Percentiles rank a stretch among this genome's conserved stretches.
These are phyloP conservation scores for Ogataea salicorniae DNA, from an alignment of 805 yeast species.

Conservation along the genomic window DNA sequence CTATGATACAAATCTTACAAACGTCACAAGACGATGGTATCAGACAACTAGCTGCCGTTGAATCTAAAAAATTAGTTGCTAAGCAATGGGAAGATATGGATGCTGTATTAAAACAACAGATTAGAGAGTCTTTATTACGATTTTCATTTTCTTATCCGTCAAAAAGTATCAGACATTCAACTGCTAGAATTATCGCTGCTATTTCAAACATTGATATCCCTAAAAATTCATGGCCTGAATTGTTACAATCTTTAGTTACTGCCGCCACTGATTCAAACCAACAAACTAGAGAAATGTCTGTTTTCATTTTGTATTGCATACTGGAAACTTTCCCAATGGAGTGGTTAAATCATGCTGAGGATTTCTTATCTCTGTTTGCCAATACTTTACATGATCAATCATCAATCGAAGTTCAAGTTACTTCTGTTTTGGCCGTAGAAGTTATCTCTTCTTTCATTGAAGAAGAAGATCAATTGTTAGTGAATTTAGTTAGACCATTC, in stretches of 20 bases:
- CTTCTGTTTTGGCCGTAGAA: constrained; percentile 77
- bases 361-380: constrained; percentile 67
- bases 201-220: constrained; percentile 76
- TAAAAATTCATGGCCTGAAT: constrained; percentile 62
- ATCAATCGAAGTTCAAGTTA: constrained; percentile 71
- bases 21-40: constrained; percentile 62
- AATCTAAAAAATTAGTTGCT: constrained; percentile 77
- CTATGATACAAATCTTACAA: constrained; percentile 77
- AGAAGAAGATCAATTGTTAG: constrained; percentile 44
- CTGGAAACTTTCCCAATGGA: constrained; percentile 65
- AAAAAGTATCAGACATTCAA: constrained; percentile 73
- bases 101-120: constrained; percentile 46
- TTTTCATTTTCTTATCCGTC: constrained; percentile 61
- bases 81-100: constrained; percentile 62
- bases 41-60: constrained; percentile 94
- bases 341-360: constrained; percentile 52
- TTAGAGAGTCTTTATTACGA: constrained; percentile 64
- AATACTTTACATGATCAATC: constrained; percentile 57
- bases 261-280: constrained; percentile 49
- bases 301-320: constrained; percentile 70
- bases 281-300: constrained; percentile 74
- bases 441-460: constrained; percentile 64
- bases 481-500: constrained; percentile 43
- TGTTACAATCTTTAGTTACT: constrained; percentile 64
- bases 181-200: constrained; percentile 83